phyloP scores from a whole-genome alignment of 257 asterid species.

The Nicotiana otophora region DNA sequence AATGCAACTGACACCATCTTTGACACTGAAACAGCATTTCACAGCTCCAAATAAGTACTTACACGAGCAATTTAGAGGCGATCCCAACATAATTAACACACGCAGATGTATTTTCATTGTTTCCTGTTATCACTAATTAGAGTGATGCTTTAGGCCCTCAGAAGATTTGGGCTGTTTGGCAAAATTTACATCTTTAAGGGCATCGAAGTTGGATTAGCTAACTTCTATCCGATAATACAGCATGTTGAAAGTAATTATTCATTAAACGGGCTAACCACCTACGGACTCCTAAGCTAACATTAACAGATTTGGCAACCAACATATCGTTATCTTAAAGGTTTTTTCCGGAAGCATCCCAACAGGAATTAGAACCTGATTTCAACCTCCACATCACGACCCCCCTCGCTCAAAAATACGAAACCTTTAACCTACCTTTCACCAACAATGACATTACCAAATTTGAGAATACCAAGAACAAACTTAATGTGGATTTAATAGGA shows the following conservation, averaged over 20 bases:
- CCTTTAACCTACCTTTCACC: no score
- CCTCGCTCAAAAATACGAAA: no score
- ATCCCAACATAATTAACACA: background rate
- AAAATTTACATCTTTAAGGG: background rate
- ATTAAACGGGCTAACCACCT: background rate
- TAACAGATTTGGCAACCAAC: background rate
- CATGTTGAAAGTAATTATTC: background rate
- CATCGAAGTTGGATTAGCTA: background rate
- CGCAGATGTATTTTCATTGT: background rate
- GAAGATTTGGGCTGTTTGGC: background rate
- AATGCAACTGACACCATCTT: background rate
- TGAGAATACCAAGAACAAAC: background rate
- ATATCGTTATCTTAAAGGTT: background rate
- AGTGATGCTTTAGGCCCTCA: background rate
- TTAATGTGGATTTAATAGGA: background rate
- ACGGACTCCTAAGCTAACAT: background rate
- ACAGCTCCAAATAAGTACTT: background rate
- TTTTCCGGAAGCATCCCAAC: background rate
- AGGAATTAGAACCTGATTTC: background rate
- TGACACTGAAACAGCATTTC: background rate
- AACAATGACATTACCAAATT: background rate
- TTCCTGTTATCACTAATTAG: background rate
- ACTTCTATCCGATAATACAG: background rate
- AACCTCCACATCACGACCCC: no score
- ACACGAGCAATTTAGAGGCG: background rate